Base-by-base conservation (phyloP, 73 alveolate genomes). In the Paramecium sexaurelia region DNA sequence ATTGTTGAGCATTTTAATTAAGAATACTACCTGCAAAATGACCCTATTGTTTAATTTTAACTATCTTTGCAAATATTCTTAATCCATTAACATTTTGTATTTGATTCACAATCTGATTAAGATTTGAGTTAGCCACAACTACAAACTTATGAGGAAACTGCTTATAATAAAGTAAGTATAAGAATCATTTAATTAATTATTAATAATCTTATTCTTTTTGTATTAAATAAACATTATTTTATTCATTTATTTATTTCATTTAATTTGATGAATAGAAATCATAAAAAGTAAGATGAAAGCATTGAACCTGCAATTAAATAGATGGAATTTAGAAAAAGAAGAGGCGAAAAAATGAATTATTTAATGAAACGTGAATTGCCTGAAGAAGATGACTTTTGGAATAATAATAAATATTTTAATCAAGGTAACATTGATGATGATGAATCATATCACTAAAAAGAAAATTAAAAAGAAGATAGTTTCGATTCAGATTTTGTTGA, bases 321-420 rank as follows among this genome's bases (percentile, higher is more conserved):
- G 37, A 75, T 75, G 32, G 89, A 75, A 36, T 75, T 19, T 75
- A 33, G 89, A 36, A 36, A 75, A 29, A 75, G 45, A 41, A 75
- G 89, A 41, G 89, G 89, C 7, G 89, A 75, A 17, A 36, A 36
- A 8, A 36, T 75, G 66, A 75, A 37, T 36, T 75, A 75, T 36
- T 15, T 75, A 11, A 75, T 75, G 66, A 75, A 75, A 20, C 39
- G 55, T 19, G 89, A 75, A 39, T 41, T 33, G 37, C 51, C 26
- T 15, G 85, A 68, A 17, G 69, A 75, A 39, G 89, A 75, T 40
- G 89, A 75, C 3, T 75, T 75, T 75, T 75, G 89, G 89, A 41
- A 75, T 75, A 75, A 75, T 29, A 75, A 75, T 24, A 39, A 33
- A 33, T 75, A 75, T 75, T 75, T 75, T 29, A 75, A 75, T 75